Conservation (phyloP, 78 protist genomes). For the Corallochytrium limacisporum region DNA sequence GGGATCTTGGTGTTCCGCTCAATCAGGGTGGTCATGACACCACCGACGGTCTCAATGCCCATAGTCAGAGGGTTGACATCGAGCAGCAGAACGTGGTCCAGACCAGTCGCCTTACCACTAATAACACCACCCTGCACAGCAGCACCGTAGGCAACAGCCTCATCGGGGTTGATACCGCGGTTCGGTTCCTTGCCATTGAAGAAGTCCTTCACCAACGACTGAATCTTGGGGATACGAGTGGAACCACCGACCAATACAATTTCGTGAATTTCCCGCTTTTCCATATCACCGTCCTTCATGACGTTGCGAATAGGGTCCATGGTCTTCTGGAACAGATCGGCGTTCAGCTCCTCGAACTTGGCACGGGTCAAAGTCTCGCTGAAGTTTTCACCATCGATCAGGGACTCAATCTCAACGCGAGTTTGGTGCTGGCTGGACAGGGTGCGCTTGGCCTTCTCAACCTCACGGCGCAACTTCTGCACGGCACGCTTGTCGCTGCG, state of each 20-base stretch:
- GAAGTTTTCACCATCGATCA: slow-evolving; percentile 91
- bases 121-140: slow-evolving; percentile 99
- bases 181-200: slow-evolving; percentile 96
- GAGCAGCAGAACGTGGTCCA: slow-evolving; percentile 56
- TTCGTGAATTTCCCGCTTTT: slow-evolving; percentile 83
- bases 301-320: slow-evolving; percentile 81
- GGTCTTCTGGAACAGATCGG: slow-evolving; percentile 86
- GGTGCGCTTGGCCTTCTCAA: slow-evolving; percentile 88
- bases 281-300: slow-evolving; percentile 76
- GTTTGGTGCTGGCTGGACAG: slow-evolving; percentile 69
- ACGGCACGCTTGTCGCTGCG: slow-evolving; percentile 52
- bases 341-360: slow-evolving; percentile 93
- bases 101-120: slow-evolving; percentile 36
- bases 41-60: slow-evolving; percentile 96
- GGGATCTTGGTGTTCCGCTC: slow-evolving; percentile 85
- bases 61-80: slow-evolving; percentile 88
- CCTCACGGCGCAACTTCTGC: slow-evolving; percentile 80
- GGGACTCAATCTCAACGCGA: slow-evolving; percentile 80
- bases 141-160: slow-evolving; percentile 98
- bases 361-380: slow-evolving; percentile 92
- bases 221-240: slow-evolving; percentile 97
- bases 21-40: slow-evolving; percentile 90
- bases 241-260: slow-evolving; percentile 98
- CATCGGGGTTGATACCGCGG: slow-evolving; percentile 97
- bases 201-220: slow-evolving; percentile 80